Base-by-base conservation (phyloP, 495 filamentous ascomycete genomes). In the Penicillium waksmanii region DNA sequence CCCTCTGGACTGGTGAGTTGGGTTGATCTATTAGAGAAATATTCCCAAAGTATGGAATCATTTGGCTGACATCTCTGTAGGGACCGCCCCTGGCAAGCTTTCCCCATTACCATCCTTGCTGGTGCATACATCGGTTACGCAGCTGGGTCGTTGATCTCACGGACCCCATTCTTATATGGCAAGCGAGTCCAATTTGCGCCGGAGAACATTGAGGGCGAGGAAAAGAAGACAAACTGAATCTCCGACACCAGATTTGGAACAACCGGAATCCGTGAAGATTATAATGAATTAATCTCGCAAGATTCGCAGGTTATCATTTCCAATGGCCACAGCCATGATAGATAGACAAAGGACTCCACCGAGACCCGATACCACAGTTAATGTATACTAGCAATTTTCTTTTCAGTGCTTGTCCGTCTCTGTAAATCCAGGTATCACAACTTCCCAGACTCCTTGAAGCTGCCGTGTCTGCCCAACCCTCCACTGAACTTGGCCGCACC, bases 1-100 rank as follows among this genome's bases (percentile, higher is more conserved):
- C 69, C 96, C 95, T 18, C 77, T 98, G 61, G 95, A 97, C 71
- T 97, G 93, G 92, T 91, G 80, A 66, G 80, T 80, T 31, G 42
- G 36, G 15, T 13, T 12, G 35, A 38, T 38, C 21, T 44, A 31
- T 51, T 21, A 21, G 6, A 18, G 5, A 43, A 31, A n/a, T 52
- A 23, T 61, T 48, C 19, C n/a, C n/a, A 40, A 13, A 38, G 2
- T 43, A 11, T 17, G 33, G 9, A 36, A 25, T 18, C 18, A 31
- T 15, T 35, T 8, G 12, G 31, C 54, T 56, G 31, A 56, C 21
- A 21, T 18, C 38, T 42, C 27, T 50, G 13, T 64, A 87, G 85
- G 87, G 88, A 91, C 68, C 87, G 95, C 19, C 93, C 96, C 62
- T 98, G 95, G 95, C 95, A 98, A 82, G 91, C 89, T 70, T 98